Evolutionary conservation across 2,329 filamentous ascomycete species (phyloP).

Genomic region (Neonectria coccinea): DNA sequence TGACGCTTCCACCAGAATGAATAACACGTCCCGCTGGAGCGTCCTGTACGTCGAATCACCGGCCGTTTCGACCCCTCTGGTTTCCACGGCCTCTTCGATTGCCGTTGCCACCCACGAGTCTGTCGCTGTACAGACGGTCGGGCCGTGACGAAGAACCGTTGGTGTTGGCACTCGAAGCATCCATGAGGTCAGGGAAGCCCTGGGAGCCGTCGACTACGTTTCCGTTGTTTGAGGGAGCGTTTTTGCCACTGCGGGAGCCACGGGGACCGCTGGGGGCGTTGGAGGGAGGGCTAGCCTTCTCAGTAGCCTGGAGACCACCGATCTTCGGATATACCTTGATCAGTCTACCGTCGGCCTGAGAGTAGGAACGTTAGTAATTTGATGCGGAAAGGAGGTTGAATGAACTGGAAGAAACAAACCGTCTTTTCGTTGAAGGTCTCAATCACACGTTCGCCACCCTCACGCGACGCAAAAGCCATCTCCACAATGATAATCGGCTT

Average conservation of each 20-base stretch:
- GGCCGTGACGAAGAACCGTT: conserved; percentile 40
- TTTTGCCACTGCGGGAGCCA: conserved; percentile 39
- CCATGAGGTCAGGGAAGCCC: conserved; percentile 65
- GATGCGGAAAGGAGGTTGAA: neutral
- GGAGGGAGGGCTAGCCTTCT: conserved; percentile 44
- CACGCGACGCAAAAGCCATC: conserved; percentile 77
- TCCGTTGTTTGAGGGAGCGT: conserved; percentile 45
- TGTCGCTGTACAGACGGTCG: conserved; percentile 66
- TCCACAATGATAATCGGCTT: conserved; percentile 81
- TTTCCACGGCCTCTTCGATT: conserved; percentile 46
- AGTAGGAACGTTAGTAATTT: conserved; percentile 2
- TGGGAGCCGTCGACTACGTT: conserved; percentile 65
- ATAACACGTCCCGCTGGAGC: neutral
- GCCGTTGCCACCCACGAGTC: conserved; percentile 47
- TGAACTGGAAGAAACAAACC: conserved; percentile 58
- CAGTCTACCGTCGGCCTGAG: conserved; percentile 77
- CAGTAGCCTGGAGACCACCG: conserved; percentile 53
- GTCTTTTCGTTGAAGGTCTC: conserved; percentile 83
- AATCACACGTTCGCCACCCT: conserved; percentile 80
- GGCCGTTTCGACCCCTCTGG: conserved; percentile 41
- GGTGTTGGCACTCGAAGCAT: conserved; percentile 36
- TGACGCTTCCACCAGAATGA: neutral
- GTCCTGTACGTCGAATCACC: conserved; percentile 25
- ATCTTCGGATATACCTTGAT: conserved; percentile 79
- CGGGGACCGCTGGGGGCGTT: conserved; percentile 51